Evolutionary conservation across 305 asterid species (phyloP), one percentile per base, ranked within the genome.

Genomic region (Rubia peregrina): DNA sequence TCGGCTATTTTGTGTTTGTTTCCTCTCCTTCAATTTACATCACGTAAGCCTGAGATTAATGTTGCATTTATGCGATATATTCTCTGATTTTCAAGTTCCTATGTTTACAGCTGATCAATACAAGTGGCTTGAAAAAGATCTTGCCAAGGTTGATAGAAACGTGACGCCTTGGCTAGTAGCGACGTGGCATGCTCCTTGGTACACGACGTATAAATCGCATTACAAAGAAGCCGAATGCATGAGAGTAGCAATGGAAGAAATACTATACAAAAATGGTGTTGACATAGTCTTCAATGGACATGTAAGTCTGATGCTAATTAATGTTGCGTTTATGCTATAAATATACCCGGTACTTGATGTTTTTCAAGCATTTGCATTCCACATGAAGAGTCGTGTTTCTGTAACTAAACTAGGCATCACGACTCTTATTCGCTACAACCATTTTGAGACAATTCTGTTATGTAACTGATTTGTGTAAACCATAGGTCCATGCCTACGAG

Each of bases 121-220:
- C 89, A 88, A 77, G 80, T 93, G 98, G 98, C 73, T 93, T 89
- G 79, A 85, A 75, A 79, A 75, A 80, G 98, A 93, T 82, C 81
- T 93, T 60, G 85, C 89, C 66, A 82, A 78, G 1, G 88, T 90
- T 46, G 80, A 90, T 67, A 75, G 97, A 71, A 81, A 82, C 19
- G 83, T 86, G 61, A 93, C 96, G 17, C 98, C 98, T 12, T 93
- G 98, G 98, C 71, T 93, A 73, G 77, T 93, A 40, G 95, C 90
- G 22, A 78, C 91, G 0, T 90, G 97, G 98, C 98, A 93, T 78
- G 91, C 98, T 3, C 98, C 98, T 12, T 93, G 98, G 98, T 93
- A 93, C 82, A 73, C 91, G 73, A 83, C 92, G 43, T 93, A 87
- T 86, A 81, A 68, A 21, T 84, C 98, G 42, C 98, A 93, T 82